Percentiles rank a stretch among this genome's conserved stretches.
Evolutionary conservation across 1,284 basidiomycete species (phyloP).

Genomic region (Moesziomyces sp.): DNA sequence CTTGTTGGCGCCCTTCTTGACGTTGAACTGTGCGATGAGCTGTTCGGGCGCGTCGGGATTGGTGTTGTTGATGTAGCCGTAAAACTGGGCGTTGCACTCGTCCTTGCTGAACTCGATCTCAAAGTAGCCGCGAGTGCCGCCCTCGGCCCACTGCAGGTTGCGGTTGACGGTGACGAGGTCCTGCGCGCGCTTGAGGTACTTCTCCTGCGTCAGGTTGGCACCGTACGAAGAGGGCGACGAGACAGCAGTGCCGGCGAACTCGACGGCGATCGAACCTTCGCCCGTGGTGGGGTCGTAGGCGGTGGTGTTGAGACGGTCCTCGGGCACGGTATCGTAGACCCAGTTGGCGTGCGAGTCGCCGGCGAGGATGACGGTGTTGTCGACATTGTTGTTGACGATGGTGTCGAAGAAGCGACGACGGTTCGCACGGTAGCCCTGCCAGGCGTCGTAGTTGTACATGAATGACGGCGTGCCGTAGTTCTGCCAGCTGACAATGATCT

Average conservation of each 20-base stretch:
- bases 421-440: slow-evolving; percentile 76
- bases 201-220: slow-evolving; percentile 70
- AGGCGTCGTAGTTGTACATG: slow-evolving; percentile 74
- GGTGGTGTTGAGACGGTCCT: slow-evolving; percentile 46
- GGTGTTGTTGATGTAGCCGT: slow-evolving; percentile 74
- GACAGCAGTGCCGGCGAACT: slow-evolving; percentile 77
- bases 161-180: slow-evolving; percentile 71
- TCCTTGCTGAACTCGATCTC: slow-evolving; percentile 43
- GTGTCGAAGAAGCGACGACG: slow-evolving; percentile 74
- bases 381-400: slow-evolving; percentile 71
- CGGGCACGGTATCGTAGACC: slow-evolving; percentile 52
- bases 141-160: slow-evolving; percentile 77
- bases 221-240: slow-evolving; percentile 74
- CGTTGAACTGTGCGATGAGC: slow-evolving; percentile 66
- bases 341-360: slow-evolving; percentile 76
- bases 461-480: slow-evolving; percentile 64
- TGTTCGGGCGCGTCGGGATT: slow-evolving; percentile 71
- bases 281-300: slow-evolving; percentile 74
- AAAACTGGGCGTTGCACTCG: slow-evolving; percentile 73
- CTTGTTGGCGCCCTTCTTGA: slow-evolving; percentile 71
- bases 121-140: slow-evolving; percentile 75
- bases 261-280: slow-evolving; percentile 73
- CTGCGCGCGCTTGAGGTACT: slow-evolving; percentile 66
- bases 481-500: slow-evolving; percentile 52
- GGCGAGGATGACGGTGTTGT: slow-evolving; percentile 71